Evolutionary conservation across 139 green algal species (phyloP).

Genomic region (Chlorella sp.): DNA sequence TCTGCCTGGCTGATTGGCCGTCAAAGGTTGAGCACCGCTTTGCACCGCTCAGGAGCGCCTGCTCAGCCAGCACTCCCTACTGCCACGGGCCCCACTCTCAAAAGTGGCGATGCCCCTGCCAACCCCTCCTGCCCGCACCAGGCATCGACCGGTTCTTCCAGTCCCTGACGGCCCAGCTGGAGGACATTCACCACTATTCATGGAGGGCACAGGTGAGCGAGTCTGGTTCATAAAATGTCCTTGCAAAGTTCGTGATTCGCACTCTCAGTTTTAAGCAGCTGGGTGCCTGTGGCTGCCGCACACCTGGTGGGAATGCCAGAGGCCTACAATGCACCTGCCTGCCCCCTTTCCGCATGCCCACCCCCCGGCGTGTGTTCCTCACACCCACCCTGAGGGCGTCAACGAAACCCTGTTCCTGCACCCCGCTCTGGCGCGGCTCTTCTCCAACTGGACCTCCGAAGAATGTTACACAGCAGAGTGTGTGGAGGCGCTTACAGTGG

Average conservation of each 20-base stretch:
- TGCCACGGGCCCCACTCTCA: not conserved
- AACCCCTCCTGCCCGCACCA: not conserved
- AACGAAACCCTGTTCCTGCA: conserved; percentile 85
- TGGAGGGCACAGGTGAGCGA: conserved; percentile 50
- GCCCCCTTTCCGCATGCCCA: no score
- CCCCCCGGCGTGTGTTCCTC: no score
- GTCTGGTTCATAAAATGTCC: no score
- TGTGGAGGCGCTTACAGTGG: conserved; percentile 68
- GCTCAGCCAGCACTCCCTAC: not conserved
- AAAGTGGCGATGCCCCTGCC: not conserved
- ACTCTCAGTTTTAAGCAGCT: no score
- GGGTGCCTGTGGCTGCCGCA: no score
- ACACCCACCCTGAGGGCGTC: conserved; percentile 45
- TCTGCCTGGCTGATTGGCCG: not conserved
- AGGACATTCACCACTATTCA: conserved; percentile 86
- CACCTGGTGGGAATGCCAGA: no score
- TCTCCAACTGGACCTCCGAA: not conserved
- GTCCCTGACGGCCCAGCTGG: conserved; percentile 10
- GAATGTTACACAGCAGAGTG: not conserved
- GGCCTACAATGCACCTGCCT: no score
- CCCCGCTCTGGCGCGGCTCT: conserved; percentile 43
- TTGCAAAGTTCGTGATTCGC: no score
- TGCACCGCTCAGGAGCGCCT: not conserved
- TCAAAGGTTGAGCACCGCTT: no score
- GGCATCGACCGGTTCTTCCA: conserved; percentile 42